Evolutionary conservation across 148 eudicot genomes (phyloP), one percentile per base, ranked within the genome.

Genomic region (Limonium bicolor): DNA sequence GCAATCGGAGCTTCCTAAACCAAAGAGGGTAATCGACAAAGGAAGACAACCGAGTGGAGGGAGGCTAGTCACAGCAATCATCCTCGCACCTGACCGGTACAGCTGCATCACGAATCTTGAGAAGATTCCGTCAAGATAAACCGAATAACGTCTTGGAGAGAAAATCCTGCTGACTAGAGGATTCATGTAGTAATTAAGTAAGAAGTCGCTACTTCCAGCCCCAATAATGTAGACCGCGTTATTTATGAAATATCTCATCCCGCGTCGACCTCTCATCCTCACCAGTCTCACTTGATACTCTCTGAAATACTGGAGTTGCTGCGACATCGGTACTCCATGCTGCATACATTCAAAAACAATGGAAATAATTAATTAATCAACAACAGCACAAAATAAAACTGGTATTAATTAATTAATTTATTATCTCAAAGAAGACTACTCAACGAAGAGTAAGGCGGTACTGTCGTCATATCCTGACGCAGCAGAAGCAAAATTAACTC

Each of bases 401-500:
- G 5, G 4, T 13, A 15, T 16, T 36, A 15, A 2, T n/a, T 36
- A 20, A 15, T 36, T 18, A 6, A 3, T 18, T 39, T 28, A 27
- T 44, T 35, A 63, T 65, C 67, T 85, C 99, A 56, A 50, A 75
- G 8, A 78, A 58, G 28, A 34, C 7, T n/a, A n/a, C n/a, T n/a
- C n/a, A n/a, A n/a, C n/a, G n/a, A n/a, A n/a, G n/a, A n/a, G n/a
- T n/a, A n/a, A n/a, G 23, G 99, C 77, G 4, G 99, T 92, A 56
- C 65, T 66, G n/a, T 85, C 95, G 57, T 92, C 99, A 59, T 65
- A 92, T 20, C 99, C 99, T 8, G 99, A 66, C 25, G 61, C 99
- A 57, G 99, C 99, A 19, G 99, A 92, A 19, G 86, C 99, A 50
- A 92, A 92, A 49, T 92, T 92, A 54, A 83, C 73, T 13, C 99